phyloP scores from a whole-genome alignment of 352 stramenopile genomes.

The Pythium myriotylum region DNA sequence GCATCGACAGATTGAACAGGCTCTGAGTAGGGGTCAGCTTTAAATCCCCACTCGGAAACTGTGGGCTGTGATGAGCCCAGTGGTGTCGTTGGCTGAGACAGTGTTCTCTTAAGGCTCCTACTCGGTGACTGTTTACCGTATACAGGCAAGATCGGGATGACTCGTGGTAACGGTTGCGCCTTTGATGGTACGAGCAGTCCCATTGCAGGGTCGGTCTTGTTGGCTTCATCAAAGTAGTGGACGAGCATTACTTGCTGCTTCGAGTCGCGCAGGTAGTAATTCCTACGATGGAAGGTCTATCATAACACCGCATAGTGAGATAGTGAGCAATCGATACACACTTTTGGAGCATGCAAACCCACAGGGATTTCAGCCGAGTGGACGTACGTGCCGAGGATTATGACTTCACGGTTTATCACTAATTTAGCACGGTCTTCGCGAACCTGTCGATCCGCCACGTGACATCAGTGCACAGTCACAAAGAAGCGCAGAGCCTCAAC shows the following conservation, averaged over 20 bases:
- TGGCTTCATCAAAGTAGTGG: conserved; percentile 84
- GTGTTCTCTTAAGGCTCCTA: conserved; percentile 45
- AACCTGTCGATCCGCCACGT: conserved; percentile 36
- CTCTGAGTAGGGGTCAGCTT: conserved; percentile 22
- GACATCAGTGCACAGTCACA: neutral
- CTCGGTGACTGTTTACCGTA: neutral
- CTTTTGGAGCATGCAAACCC: conserved; percentile 16
- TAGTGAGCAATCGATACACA: no score
- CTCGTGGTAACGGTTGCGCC: conserved; percentile 7
- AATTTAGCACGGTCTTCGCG: conserved; percentile 85
- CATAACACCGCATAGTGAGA: no score
- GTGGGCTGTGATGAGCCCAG: neutral
- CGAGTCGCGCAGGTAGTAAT: conserved; percentile 73
- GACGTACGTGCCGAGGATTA: conserved; percentile 83
- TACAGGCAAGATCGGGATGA: neutral
- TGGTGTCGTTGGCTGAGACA: conserved; percentile 21
- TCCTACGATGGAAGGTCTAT: conserved; percentile 84
- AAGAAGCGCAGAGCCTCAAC: no score
- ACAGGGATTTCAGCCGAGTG: conserved; percentile 76
- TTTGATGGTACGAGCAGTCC: conserved; percentile 21
- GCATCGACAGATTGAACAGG: conserved; percentile 37
- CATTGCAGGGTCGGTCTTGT: conserved; percentile 45
- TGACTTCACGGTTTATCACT: conserved; percentile 81
- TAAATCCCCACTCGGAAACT: neutral
- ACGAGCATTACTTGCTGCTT: conserved; percentile 78